Conservation (phyloP, 192 early-diverging fungal species). For the Coemansia sp. region DNA sequence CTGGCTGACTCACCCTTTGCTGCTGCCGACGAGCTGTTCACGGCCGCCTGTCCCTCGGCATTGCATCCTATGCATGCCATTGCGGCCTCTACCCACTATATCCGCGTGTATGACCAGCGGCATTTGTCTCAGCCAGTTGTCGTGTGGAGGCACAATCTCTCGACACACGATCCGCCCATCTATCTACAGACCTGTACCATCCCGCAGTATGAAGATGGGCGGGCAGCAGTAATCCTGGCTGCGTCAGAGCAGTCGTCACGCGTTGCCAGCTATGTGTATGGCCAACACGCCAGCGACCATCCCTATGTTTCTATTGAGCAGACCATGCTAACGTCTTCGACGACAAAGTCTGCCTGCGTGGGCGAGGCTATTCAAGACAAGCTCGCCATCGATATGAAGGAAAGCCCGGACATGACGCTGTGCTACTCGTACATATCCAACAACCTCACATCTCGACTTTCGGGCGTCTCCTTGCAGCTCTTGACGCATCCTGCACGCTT, state of each 20-base stretch:
- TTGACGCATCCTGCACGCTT: not conserved
- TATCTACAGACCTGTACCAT: conserved; percentile 24
- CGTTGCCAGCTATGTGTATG: conserved; percentile 29
- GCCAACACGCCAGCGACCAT: conserved; percentile 21
- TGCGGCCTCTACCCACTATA: conserved; percentile 37
- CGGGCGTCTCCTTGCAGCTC: conserved; percentile 20
- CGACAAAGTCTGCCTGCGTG: conserved; percentile 2
- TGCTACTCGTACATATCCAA: conserved; percentile 18
- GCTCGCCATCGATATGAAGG: conserved; percentile 36
- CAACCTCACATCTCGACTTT: conserved; percentile 22
- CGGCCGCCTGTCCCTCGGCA: conserved; percentile 31
- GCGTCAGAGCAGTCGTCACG: conserved; percentile 26
- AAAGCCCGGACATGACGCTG: conserved; percentile 19
- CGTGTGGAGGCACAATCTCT: conserved; percentile 26
- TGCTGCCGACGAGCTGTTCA: conserved; percentile 22
- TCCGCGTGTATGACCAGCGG: conserved; percentile 50
- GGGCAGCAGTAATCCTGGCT: conserved; percentile 24
- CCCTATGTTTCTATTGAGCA: conserved; percentile 41
- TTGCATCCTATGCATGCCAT: conserved; percentile 46
- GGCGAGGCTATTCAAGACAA: conserved; percentile 26
- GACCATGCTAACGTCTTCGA: conserved; percentile 23
- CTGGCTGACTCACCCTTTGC: conserved; percentile 27
- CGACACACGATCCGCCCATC: conserved; percentile 24
- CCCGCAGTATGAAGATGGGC: conserved; percentile 15
- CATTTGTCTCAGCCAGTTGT: conserved; percentile 37